Evolutionary conservation across 148 eudicot species (phyloP).

Genomic region (Heliamphora exappendiculata): DNA sequence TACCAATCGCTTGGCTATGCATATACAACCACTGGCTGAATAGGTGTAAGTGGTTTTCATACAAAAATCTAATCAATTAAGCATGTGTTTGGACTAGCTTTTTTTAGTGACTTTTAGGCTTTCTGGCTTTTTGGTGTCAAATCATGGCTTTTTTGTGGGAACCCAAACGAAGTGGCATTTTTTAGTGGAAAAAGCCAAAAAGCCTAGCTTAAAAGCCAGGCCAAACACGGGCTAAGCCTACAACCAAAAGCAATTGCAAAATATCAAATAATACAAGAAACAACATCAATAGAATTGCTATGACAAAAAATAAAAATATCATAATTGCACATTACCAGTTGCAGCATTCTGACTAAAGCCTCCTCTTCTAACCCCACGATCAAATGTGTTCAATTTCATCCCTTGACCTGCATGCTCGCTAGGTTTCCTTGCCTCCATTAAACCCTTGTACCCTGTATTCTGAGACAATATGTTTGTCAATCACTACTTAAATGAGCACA

Average conservation of each 20-base stretch:
- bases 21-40: background rate
- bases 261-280: background rate
- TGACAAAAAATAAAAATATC: background rate
- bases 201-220: too few species aligned
- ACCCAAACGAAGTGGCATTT: too few species aligned
- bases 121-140: too few species aligned
- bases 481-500: background rate
- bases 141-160: too few species aligned
- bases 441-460: slow-evolving; percentile 41
- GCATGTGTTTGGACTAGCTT: too few species aligned
- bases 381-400: slow-evolving; percentile 27
- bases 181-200: too few species aligned
- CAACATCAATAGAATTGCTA: background rate
- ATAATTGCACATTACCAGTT: slow-evolving; percentile 29
- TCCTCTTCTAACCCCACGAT: slow-evolving; percentile 48
- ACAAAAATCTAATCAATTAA: background rate
- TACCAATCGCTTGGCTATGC: background rate
- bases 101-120: too few species aligned
- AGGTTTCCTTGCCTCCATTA: slow-evolving; percentile 36
- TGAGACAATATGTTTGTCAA: slow-evolving; percentile 24
- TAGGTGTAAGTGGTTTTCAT: background rate
- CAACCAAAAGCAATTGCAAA: background rate
- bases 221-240: too few species aligned
- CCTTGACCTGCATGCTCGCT: slow-evolving; percentile 35
- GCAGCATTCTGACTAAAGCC: slow-evolving; percentile 34